Base-by-base conservation (phyloP, 108 stramenopile species). In the Cyclotella cryptica region DNA sequence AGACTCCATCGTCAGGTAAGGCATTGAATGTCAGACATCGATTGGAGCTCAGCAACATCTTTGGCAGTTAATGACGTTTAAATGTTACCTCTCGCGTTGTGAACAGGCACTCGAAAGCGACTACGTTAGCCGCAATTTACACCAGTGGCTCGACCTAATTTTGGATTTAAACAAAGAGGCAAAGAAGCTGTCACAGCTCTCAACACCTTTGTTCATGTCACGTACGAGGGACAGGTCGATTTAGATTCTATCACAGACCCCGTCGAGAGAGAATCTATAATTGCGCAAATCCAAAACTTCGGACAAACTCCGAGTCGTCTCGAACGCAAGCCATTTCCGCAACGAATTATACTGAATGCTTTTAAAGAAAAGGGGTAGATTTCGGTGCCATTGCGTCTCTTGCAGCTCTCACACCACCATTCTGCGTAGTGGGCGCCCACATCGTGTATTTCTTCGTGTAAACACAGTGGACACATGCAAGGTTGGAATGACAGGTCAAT, bases 141-240 rank as follows among this genome's bases (percentile, higher is more conserved):
- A 98, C 74, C 80, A 80, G 71, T 99, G 99, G 99, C 72, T 97
- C 7, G 99, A 98, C 85, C 89, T 99, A 28, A 94, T 99, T 99
- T 99, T 77, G 99, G 99, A 2, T 96, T 79, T 88, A 97, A 97
- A 74, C 95, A 96, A 75, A 85, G 95, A 35, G 93, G 96, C 17
- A 78, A 78, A 29, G 93, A 97, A 69, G 97, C 97, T n/a, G 90
- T 96, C 0, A 69, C 78, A 14, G 74, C 91, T 17, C 67, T 94
- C 63, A 99, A 99, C 75, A 94, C 91, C 3, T 99, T 98, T 86
- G 97, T 97, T 30, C 97, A 98, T 81, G 89, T 98, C 27, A 99
- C 98, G 11, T 99, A 99, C 80, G 97, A 97, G 72, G 98, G 98
- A 24, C 91, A 97, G 66, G 97, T 99, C 29, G 97, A 99, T 77